A percentile compares a stretch with the other conserved stretches of the same genome.
Evolutionary conservation across 371 early-diverging fungal genomes (phyloP).

Genomic region (Mucor plumbeus): DNA sequence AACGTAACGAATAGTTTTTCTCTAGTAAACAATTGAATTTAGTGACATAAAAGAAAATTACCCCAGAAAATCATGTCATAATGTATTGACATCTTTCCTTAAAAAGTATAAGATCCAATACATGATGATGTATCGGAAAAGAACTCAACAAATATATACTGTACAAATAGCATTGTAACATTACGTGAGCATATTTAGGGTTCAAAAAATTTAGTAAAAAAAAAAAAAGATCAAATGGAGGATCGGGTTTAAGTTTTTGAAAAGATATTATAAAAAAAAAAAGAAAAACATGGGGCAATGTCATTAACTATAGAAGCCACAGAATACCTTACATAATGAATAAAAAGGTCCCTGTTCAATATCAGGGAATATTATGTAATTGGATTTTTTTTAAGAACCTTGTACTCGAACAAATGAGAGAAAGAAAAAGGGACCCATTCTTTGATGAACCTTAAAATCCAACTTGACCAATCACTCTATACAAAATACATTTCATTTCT

Average conservation of each 20-base stretch:
- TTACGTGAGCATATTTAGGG: neutral
- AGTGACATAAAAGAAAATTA: too few species aligned
- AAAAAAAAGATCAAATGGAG: neutral
- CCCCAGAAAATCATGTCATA: too few species aligned
- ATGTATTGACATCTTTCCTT: too few species aligned
- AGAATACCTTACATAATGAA: constrained; percentile 6
- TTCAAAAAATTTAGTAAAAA: neutral
- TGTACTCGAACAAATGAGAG: neutral
- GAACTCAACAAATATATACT: too few species aligned
- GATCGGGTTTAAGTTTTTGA: neutral
- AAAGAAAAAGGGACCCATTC: neutral
- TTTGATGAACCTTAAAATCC: constrained; percentile 1
- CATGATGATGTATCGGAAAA: too few species aligned
- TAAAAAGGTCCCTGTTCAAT: neutral
- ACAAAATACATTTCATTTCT: neutral
- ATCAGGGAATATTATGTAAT: constrained; percentile 3
- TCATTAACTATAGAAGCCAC: neutral
- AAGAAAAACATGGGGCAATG: neutral
- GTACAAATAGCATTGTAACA: neutral
- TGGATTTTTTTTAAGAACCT: neutral
- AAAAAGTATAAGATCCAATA: too few species aligned
- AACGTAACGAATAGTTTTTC: too few species aligned
- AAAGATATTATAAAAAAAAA: neutral
- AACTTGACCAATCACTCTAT: neutral
- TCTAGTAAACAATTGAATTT: too few species aligned